Evolutionary conservation across 768 basidiomycete species (phyloP).

Genomic region (Pilatotrama ljubarskyi): DNA sequence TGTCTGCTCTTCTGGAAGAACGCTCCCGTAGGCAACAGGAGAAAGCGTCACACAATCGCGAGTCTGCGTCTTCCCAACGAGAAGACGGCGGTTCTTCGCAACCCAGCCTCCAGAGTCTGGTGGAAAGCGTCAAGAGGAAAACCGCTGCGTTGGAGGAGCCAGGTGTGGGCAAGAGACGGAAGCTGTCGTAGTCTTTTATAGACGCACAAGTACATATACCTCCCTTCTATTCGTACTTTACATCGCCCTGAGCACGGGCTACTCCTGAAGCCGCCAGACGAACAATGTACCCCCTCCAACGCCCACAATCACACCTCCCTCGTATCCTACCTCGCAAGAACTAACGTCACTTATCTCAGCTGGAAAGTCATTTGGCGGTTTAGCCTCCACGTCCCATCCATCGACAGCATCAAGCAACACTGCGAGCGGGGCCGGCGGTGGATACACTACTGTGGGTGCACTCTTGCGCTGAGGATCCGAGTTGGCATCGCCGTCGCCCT

Average conservation of each 20-base stretch:
- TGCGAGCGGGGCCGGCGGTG: slow-evolving; percentile 15
- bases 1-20: slow-evolving; percentile 83
- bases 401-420: slow-evolving; percentile 18
- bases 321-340: slow-evolving; percentile 25
- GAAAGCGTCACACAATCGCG: slow-evolving; percentile 17
- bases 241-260: background rate
- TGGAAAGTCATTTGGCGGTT: slow-evolving; percentile 5
- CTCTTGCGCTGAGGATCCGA: slow-evolving; percentile 19
- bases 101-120: slow-evolving; percentile 60
- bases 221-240: background rate
- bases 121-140: slow-evolving; percentile 88
- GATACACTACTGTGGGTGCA: background rate
- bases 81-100: slow-evolving; percentile 28
- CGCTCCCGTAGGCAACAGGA: slow-evolving; percentile 64
- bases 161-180: slow-evolving; percentile 43
- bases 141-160: slow-evolving; percentile 37
- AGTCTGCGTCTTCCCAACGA: background rate
- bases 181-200: slow-evolving; percentile 23
- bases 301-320: slow-evolving; percentile 24
- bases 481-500: slow-evolving; percentile 3
- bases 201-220: background rate
- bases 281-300: slow-evolving; percentile 25
- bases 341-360: slow-evolving; percentile 18
- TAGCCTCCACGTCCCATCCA: slow-evolving; percentile 28
- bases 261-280: slow-evolving; percentile 23